A percentile compares a stretch with the other conserved stretches of the same genome.
phyloP scores from a whole-genome alignment of 495 filamentous ascomycete genomes.

The Penicillium manginii region DNA sequence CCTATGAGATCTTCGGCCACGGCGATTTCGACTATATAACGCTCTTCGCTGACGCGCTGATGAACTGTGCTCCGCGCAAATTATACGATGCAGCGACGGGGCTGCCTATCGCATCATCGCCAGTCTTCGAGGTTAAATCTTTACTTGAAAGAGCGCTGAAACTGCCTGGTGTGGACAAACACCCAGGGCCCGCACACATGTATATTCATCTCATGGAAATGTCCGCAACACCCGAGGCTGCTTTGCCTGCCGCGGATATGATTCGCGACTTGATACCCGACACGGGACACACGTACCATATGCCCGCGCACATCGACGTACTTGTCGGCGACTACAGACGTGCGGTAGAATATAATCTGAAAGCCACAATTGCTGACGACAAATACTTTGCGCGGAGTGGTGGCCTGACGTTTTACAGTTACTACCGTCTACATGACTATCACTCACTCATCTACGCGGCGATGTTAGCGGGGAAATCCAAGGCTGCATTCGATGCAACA shows the following conservation, averaged over 20 bases:
- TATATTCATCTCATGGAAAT: conserved; percentile 75
- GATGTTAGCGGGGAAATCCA: conserved; percentile 63
- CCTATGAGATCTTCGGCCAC: conserved; percentile 48
- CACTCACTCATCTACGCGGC: conserved; percentile 68
- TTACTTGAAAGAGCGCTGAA: conserved; percentile 57
- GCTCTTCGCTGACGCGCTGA: conserved; percentile 64
- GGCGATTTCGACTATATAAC: conserved; percentile 58
- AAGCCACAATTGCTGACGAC: conserved; percentile 59
- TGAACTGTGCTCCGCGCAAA: conserved; percentile 67
- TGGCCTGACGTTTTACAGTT: conserved; percentile 61
- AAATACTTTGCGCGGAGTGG: conserved; percentile 53
- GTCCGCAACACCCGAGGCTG: conserved; percentile 60
- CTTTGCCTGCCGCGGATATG: conserved; percentile 56
- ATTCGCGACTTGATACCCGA: conserved; percentile 64
- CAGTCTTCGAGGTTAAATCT: conserved; percentile 53
- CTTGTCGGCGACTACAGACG: conserved; percentile 64
- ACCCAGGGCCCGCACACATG: conserved; percentile 65
- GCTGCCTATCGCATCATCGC: conserved; percentile 51
- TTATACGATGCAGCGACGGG: conserved; percentile 64
- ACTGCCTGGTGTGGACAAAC: conserved; percentile 30
- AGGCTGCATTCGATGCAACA: conserved; percentile 56
- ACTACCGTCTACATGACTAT: conserved; percentile 65
- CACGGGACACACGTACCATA: conserved; percentile 66
- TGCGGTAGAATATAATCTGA: conserved; percentile 58
- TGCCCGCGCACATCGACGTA: conserved; percentile 69